These are phyloP conservation scores for Pichia terricola DNA, from an alignment of 1,139 yeast species.

Conservation along the genomic window DNA sequence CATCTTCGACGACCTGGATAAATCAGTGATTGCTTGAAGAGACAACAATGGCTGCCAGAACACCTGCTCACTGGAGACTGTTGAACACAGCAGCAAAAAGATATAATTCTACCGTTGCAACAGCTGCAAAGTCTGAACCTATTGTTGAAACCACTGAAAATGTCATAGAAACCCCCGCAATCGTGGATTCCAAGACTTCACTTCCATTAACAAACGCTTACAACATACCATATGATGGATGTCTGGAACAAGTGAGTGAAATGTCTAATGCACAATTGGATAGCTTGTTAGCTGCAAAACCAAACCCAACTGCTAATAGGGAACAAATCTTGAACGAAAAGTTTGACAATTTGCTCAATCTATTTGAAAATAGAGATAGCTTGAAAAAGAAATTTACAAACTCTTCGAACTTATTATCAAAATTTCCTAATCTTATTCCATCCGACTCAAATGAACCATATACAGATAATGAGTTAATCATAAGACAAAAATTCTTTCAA, in stretches of 20 bases:
- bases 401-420: constrained; percentile 18
- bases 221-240: constrained; percentile 8
- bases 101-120: constrained; percentile 2
- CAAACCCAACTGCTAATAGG: constrained; percentile 22
- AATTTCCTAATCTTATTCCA: constrained; percentile 30
- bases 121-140: not conserved
- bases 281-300: constrained; percentile 15
- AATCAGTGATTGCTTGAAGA: too few relatives aligned
- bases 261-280: constrained; percentile 21
- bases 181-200: too few relatives aligned
- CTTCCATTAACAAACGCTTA: not conserved
- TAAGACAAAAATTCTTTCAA: constrained; percentile 58
- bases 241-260: constrained; percentile 13
- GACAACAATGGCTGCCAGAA: too few relatives aligned
- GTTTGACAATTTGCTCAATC: constrained; percentile 19
- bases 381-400: constrained; percentile 14
- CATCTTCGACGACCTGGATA: too few relatives aligned
- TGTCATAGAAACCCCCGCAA: too few relatives aligned
- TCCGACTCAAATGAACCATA: constrained; percentile 39
- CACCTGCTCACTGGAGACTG: too few relatives aligned
- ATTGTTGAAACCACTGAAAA: not conserved
- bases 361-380: constrained; percentile 18
- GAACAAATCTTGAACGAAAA: constrained; percentile 19
- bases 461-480: constrained; percentile 63
- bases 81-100: not conserved